Conservation (phyloP, 306 rosid genomes). For the Senna siamea region DNA sequence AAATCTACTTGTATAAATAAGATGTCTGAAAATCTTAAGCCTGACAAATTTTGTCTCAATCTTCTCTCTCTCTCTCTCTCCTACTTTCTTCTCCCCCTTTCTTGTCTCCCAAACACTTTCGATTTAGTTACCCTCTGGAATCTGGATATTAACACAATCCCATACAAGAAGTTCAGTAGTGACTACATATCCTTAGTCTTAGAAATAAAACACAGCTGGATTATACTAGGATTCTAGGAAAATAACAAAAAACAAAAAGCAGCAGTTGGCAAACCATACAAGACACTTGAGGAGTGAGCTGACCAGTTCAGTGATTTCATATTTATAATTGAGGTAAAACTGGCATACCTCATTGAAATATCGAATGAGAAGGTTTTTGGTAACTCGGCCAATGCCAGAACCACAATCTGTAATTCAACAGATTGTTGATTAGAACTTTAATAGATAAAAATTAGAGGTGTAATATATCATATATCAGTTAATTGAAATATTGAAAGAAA, state of each 20-base stretch:
- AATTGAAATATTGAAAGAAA: not conserved
- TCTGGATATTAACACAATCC: constrained; percentile 28
- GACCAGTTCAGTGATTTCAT: constrained; percentile 3
- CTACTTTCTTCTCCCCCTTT: constrained; percentile 11
- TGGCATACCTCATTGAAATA: constrained; percentile 84
- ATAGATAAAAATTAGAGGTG: not conserved
- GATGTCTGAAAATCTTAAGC: not conserved
- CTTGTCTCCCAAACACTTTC: not conserved
- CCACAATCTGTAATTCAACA: constrained; percentile 80
- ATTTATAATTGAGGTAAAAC: constrained; percentile 25
- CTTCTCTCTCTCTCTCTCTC: not conserved
- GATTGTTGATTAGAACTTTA: constrained; percentile 24
- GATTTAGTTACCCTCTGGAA: no score
- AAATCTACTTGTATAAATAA: no score
- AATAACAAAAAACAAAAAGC: not conserved
- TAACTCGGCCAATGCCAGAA: constrained; percentile 94
- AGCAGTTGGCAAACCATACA: not conserved
- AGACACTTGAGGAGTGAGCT: not conserved
- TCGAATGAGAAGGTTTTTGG: constrained; percentile 83
- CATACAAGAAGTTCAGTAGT: not conserved
- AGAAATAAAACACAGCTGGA: not conserved
- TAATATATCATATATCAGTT: not conserved
- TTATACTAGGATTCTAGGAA: not conserved
- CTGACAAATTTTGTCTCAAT: not conserved
- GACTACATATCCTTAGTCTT: constrained; percentile 18